These are phyloP conservation scores for Tuber calosporum DNA, from an alignment of 495 filamentous ascomycete genomes.

Conservation along the genomic window DNA sequence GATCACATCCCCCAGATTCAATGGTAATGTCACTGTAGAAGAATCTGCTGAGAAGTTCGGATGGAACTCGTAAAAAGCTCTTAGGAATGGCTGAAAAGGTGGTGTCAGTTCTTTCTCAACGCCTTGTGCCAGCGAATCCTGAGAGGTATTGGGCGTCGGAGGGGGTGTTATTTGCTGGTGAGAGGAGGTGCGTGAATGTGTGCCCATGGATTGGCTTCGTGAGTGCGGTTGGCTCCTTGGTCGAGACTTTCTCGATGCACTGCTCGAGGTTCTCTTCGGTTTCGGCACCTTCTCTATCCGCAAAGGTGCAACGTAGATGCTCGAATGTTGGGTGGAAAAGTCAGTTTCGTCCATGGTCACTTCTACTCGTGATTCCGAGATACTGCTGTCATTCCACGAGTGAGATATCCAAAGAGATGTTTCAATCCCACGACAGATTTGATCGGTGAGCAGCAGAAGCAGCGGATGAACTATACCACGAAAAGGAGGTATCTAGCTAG, in stretches of 20 bases:
- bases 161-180: constrained; percentile 62
- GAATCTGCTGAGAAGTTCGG: constrained; percentile 60
- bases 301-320: constrained; percentile 66
- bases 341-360: constrained; percentile 44
- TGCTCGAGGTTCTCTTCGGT: constrained; percentile 48
- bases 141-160: constrained; percentile 59
- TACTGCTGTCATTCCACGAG: background rate
- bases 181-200: constrained; percentile 43
- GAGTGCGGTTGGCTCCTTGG: constrained; percentile 43
- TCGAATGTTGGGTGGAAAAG: constrained; percentile 48
- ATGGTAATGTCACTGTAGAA: constrained; percentile 75
- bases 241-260: constrained; percentile 43
- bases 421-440: background rate
- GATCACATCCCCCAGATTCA: constrained; percentile 86
- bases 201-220: constrained; percentile 44
- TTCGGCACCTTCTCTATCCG: constrained; percentile 54
- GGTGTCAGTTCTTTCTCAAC: constrained; percentile 48
- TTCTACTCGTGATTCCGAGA: constrained; percentile 19
- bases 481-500: background rate
- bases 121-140: constrained; percentile 51
- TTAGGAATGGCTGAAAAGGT: constrained; percentile 87
- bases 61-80: constrained; percentile 92
- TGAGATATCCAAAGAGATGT: background rate
- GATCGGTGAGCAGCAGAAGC: background rate
- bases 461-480: background rate